These are phyloP conservation scores for Aspergillus egyptiacus DNA, from an alignment of 495 filamentous ascomycete genomes.

Conservation along the genomic window DNA sequence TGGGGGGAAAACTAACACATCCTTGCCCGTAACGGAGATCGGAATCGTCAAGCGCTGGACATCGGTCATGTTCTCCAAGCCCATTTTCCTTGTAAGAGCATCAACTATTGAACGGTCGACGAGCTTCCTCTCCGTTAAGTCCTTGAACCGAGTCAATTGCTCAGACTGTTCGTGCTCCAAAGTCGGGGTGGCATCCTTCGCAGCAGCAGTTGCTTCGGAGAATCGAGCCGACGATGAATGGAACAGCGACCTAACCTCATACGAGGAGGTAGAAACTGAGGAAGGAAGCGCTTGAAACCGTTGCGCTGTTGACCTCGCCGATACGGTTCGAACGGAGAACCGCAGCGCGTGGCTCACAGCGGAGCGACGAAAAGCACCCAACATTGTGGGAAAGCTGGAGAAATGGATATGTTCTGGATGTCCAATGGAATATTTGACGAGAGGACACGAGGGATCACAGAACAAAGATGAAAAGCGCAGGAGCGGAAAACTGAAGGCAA, in stretches of 20 bases:
- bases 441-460: neutral
- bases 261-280: constrained; percentile 16
- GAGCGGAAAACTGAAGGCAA: neutral
- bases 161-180: constrained; percentile 19
- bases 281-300: constrained; percentile 28
- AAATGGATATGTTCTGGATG: neutral
- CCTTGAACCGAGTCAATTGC: constrained; percentile 59
- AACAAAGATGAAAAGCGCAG: constrained; percentile 1
- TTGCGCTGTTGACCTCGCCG: constrained; percentile 25
- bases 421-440: neutral
- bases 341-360: constrained; percentile 36
- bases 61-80: constrained; percentile 79
- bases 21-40: constrained; percentile 65
- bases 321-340: constrained; percentile 26
- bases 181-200: neutral
- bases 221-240: constrained; percentile 26
- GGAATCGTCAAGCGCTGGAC: constrained; percentile 84
- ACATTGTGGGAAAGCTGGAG: constrained; percentile 26
- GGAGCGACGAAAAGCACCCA: constrained; percentile 39
- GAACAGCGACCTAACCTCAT: constrained; percentile 25
- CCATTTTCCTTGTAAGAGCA: constrained; percentile 67
- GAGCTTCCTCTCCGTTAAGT: constrained; percentile 56
- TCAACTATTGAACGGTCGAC: constrained; percentile 60
- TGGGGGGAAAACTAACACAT: constrained; percentile 55
- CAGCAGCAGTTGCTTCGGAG: constrained; percentile 21